Base-by-base conservation (phyloP, 345 rosid species). In the Populus euphratica region DNA sequence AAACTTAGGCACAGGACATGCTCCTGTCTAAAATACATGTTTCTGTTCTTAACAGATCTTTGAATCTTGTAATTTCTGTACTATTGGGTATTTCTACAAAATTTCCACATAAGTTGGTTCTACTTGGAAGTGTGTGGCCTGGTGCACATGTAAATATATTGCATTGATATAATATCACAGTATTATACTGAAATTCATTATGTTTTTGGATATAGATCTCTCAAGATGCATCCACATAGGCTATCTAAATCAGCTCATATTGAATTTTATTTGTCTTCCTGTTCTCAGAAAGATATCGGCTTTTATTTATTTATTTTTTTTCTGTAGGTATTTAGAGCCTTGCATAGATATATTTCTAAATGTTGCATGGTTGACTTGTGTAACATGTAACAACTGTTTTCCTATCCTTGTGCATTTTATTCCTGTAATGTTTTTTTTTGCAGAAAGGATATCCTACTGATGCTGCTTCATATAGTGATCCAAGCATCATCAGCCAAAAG, bases 381-480 rank as follows among this genome's bases (percentile, higher is more conserved):
- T 20, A 47, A 64, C n/a, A 41, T 5, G 2, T 52, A 36, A 14
- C 11, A 3, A 14, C 23, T 41, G 20, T 72, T 50, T 12, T 72
- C 3, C 13, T 1, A 27, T 31, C 6, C 43, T 29, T 8, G 31
- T 65, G 49, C 59, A 50, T 41, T 56, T 21, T 33, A 27, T 68
- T 13, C 63, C 5, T 54, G 61, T 20, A 44, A 43, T 73, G 21
- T 47, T 35, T 8, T 75, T 81, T 72, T 81, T 72, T 85, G 91
- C 95, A 96, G 99, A 91, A 88, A 86, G 99, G 97, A 69, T 86
- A 91, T 83, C 92, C 97, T 68, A 79, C 84, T 75, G 97, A 92
- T 83, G 76, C 94, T 84, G 92, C 95, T 65, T 84, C 91, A 35
- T 91, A 90, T 72, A 81, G 87, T 80, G 99, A 94, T 87, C 99